Percentiles rank a stretch among this genome's conserved stretches.
phyloP scores from a whole-genome alignment of 441 rosid genomes.

The Breynia disticha region DNA sequence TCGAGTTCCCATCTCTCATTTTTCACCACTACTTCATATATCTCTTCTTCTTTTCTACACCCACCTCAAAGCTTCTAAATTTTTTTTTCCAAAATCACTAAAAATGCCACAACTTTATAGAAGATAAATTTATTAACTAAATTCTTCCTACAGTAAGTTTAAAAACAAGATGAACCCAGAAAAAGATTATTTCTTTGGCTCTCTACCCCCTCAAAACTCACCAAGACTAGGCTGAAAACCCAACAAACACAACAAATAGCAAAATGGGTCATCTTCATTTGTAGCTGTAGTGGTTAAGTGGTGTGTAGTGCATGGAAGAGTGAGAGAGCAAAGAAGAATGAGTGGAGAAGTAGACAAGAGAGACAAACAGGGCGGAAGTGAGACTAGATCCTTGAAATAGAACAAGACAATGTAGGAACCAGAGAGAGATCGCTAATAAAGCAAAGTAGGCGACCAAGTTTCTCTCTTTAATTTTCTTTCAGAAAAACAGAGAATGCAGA shows the following conservation, averaged over 20 bases:
- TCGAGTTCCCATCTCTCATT: constrained; percentile 71
- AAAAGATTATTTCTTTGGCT: too few species aligned
- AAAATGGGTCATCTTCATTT: neutral
- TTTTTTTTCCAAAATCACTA: constrained; percentile 15
- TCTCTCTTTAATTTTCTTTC: neutral
- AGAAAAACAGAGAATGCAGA: constrained; percentile 18
- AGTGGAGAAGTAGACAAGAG: constrained; percentile 20
- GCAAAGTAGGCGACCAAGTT: constrained; percentile 4
- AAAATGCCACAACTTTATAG: constrained; percentile 4
- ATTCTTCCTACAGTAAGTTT: neutral
- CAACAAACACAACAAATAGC: constrained; percentile 4
- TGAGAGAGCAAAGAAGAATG: constrained; percentile 13
- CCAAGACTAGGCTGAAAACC: neutral
- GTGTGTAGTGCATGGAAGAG: neutral
- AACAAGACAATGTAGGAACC: constrained; percentile 71
- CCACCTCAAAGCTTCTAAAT: constrained; percentile 16
- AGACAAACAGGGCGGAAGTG: constrained; percentile 43
- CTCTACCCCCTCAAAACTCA: too few species aligned
- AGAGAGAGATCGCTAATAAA: constrained; percentile 23
- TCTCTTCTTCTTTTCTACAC: constrained; percentile 16
- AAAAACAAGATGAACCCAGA: too few species aligned
- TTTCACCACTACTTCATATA: constrained; percentile 44
- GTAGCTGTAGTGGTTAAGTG: neutral
- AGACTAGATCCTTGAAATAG: constrained; percentile 65
- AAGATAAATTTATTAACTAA: too few species aligned